phyloP scores from a whole-genome alignment of 2,329 filamentous ascomycete species.

The Verticillium zaregamsianum region DNA sequence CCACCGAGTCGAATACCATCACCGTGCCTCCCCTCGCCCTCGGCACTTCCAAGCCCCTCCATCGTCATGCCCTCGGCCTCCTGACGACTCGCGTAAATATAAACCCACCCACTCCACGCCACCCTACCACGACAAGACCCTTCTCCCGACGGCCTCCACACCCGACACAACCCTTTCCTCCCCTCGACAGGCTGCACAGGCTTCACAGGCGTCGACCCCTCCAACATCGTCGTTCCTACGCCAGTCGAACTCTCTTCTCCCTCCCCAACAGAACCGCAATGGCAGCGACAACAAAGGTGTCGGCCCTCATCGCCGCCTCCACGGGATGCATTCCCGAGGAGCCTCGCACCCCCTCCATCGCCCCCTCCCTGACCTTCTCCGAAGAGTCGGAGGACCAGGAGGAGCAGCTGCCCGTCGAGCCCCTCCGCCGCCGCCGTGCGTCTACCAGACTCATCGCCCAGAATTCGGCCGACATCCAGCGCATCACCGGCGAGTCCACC shows the following conservation, averaged over 20 bases:
- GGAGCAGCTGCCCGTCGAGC: constrained; percentile 38
- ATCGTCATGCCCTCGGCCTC: background rate
- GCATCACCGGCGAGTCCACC: constrained; percentile 61
- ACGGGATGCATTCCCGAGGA: constrained; percentile 40
- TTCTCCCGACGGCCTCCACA: background rate
- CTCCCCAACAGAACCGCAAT: constrained; percentile 14
- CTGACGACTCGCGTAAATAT: constrained; percentile 1
- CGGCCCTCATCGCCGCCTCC: constrained; percentile 34
- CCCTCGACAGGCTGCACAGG: background rate
- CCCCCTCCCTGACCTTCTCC: constrained; percentile 60
- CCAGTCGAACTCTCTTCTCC: background rate
- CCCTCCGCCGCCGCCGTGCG: constrained; percentile 54
- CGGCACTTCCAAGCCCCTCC: background rate
- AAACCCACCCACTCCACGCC: constrained; percentile 1
- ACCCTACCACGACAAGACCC: background rate
- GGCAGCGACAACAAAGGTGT: constrained; percentile 28
- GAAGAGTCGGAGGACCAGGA: constrained; percentile 58
- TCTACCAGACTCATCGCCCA: constrained; percentile 66
- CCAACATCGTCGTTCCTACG: background rate
- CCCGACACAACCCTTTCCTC: background rate
- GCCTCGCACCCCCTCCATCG: constrained; percentile 43
- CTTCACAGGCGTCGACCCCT: background rate
- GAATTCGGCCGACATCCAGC: constrained; percentile 57
- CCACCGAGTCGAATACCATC: background rate
- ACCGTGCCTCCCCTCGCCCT: background rate